Percentiles rank a stretch among this genome's conserved stretches.
Evolutionary conservation across 257 asterid genomes (phyloP).

Genomic region (Solanum appendiculatum): DNA sequence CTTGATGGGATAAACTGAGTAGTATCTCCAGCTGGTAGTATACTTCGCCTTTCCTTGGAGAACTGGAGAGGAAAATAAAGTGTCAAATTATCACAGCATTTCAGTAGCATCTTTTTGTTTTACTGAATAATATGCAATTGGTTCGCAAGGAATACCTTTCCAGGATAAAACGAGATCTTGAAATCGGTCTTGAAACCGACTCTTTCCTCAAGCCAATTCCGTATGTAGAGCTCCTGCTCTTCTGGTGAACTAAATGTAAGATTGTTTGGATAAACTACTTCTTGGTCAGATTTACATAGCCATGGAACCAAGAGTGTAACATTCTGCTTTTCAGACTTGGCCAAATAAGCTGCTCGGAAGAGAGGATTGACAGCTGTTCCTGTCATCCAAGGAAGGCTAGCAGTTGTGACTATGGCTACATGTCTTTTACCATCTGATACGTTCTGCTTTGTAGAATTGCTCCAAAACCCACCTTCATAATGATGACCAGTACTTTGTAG

Average conservation of each 20-base stretch:
- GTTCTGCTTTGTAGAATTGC: conserved; percentile 46
- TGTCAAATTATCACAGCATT: neutral
- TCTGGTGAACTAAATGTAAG: conserved; percentile 83
- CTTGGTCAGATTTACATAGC: conserved; percentile 96
- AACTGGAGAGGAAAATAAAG: conserved; percentile 30
- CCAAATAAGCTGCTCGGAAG: conserved; percentile 94
- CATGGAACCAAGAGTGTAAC: conserved; percentile 97
- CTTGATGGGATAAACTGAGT: conserved; percentile 78
- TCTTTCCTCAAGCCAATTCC: conserved; percentile 97
- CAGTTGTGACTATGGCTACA: conserved; percentile 96
- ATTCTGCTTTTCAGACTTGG: conserved; percentile 71
- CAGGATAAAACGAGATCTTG: conserved; percentile 95
- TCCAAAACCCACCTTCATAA: conserved; percentile 88
- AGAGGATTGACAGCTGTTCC: conserved; percentile 98
- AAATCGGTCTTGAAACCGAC: conserved; percentile 85
- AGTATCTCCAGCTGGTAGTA: conserved; percentile 95
- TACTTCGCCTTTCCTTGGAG: conserved; percentile 84
- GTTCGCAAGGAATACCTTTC: conserved; percentile 47
- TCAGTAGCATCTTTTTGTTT: neutral
- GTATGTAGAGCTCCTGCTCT: conserved; percentile 84
- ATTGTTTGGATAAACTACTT: conserved; percentile 84
- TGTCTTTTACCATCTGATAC: conserved; percentile 65
- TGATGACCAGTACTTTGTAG: conserved; percentile 88
- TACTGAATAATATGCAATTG: neutral
- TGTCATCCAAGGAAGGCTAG: conserved; percentile 99